phyloP scores from a whole-genome alignment of 78 protist genomes.

The Dictyostelium intermedium region DNA sequence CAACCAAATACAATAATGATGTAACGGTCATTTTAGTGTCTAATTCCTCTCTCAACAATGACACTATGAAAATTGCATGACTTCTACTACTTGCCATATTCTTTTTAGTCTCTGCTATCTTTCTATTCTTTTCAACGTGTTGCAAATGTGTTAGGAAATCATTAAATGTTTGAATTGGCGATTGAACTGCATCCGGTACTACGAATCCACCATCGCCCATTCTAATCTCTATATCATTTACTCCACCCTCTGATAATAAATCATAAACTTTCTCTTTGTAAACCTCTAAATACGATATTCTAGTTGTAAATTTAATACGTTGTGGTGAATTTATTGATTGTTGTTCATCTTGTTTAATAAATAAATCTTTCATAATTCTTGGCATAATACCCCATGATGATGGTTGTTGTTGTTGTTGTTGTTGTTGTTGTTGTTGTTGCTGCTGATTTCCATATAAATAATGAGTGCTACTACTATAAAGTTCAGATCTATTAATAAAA shows the following conservation, averaged over 20 bases:
- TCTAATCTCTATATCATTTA: constrained; percentile 14
- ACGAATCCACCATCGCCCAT: constrained; percentile 21
- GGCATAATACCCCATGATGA: constrained; percentile 60
- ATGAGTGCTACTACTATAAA: neutral
- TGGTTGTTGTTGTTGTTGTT: neutral
- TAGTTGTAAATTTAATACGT: neutral
- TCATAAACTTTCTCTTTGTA: constrained; percentile 54
- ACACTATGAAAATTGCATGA: constrained; percentile 21
- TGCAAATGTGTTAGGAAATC: neutral
- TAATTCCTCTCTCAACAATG: constrained; percentile 2
- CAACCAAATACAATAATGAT: constrained; percentile 84
- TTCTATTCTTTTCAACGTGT: neutral
- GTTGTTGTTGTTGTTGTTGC: neutral
- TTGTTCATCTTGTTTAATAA: neutral
- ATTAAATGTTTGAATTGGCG: neutral
- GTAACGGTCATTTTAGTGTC: neutral
- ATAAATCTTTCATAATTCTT: constrained; percentile 11
- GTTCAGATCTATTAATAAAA: neutral
- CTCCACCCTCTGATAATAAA: neutral
- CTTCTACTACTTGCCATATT: constrained; percentile 48
- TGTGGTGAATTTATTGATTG: neutral
- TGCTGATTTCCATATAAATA: neutral
- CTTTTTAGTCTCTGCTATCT: neutral
- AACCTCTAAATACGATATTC: constrained; percentile 27
- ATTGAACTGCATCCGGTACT: neutral